Conservation (phyloP, 768 basidiomycete species). For the Amanita subjunquillea region DNA sequence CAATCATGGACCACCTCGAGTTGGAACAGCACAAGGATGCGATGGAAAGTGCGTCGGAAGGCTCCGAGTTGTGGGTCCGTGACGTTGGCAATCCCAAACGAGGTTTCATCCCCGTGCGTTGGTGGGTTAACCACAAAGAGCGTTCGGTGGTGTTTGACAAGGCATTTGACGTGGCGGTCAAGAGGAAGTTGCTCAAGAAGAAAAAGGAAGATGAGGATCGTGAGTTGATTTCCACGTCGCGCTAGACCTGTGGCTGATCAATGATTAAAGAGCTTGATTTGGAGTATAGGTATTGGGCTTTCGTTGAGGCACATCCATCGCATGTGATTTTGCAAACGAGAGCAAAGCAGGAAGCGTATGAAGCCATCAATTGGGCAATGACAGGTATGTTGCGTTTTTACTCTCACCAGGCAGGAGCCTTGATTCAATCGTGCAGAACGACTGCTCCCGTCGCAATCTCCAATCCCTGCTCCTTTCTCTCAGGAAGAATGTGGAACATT, state of each 20-base stretch:
- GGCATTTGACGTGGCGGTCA: conserved; percentile 20
- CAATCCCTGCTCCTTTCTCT: conserved; percentile 55
- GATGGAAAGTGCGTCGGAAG: conserved; percentile 16
- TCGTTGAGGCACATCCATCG: conserved; percentile 70
- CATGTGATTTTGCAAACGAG: conserved; percentile 47
- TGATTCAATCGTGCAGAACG: conserved; percentile 35
- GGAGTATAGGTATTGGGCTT: conserved; percentile 77
- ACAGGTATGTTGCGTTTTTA: conserved; percentile 35
- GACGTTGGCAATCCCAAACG: conserved; percentile 23
- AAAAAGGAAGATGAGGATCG: conserved; percentile 29
- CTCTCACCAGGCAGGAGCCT: not conserved
- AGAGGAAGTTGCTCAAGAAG: conserved; percentile 15
- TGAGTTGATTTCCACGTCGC: conserved; percentile 18
- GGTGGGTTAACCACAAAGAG: conserved; percentile 61
- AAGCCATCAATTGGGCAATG: conserved; percentile 73
- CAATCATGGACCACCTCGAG: conserved; percentile 39
- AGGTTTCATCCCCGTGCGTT: conserved; percentile 26
- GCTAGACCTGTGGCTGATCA: not conserved
- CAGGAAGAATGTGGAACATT: conserved; percentile 75
- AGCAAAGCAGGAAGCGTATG: conserved; percentile 59
- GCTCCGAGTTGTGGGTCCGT: conserved; percentile 57
- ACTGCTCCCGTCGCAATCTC: conserved; percentile 48
- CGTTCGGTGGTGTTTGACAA: conserved; percentile 40
- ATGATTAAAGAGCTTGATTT: conserved; percentile 50
- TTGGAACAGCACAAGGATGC: conserved; percentile 16